Conservation (phyloP, 2,329 filamentous ascomycete genomes). For the Arthroderma uncinatum region DNA sequence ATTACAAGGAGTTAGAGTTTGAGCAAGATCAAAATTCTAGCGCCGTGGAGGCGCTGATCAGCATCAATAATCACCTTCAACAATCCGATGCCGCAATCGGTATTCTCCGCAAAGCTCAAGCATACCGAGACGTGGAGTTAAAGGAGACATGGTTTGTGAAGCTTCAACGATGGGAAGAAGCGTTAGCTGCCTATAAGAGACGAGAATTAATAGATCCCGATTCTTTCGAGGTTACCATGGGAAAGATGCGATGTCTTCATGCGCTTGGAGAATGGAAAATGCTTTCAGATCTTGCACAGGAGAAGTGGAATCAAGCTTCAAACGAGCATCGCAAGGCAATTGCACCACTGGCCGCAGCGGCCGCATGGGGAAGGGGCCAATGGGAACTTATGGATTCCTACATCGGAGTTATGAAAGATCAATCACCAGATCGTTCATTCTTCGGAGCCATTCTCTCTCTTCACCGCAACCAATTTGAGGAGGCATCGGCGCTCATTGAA, state of each 20-base stretch:
- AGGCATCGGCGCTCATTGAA: slow-evolving; percentile 78
- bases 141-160: slow-evolving; percentile 99
- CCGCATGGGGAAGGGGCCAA: slow-evolving; percentile 90
- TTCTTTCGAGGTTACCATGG: slow-evolving; percentile 94
- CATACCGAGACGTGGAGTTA: slow-evolving; percentile 89
- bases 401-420: slow-evolving; percentile 83
- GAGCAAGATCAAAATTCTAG: slow-evolving; percentile 92
- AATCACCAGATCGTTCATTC: slow-evolving; percentile 90
- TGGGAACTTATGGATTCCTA: slow-evolving; percentile 99
- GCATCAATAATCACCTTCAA: slow-evolving; percentile 98
- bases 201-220: slow-evolving; percentile 64
- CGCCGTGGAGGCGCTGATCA: slow-evolving; percentile 92
- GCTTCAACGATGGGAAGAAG: slow-evolving; percentile 95
- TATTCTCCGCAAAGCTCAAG: slow-evolving; percentile 89
- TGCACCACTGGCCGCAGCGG: slow-evolving; percentile 84
- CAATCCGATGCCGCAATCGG: slow-evolving; percentile 97
- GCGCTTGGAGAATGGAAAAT: slow-evolving; percentile 96
- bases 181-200: slow-evolving; percentile 66
- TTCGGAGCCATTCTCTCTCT: slow-evolving; percentile 93
- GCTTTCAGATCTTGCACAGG: slow-evolving; percentile 74
- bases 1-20: slow-evolving; percentile 98
- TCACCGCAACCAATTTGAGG: slow-evolving; percentile 89
- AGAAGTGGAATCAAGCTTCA: slow-evolving; percentile 84
- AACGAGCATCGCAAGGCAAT: slow-evolving; percentile 82
- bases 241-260: slow-evolving; percentile 97